Evolutionary conservation across 2,329 filamentous ascomycete species (phyloP), one percentile per base, ranked within the genome.

Genomic region (Penicillium sclerotigenum): DNA sequence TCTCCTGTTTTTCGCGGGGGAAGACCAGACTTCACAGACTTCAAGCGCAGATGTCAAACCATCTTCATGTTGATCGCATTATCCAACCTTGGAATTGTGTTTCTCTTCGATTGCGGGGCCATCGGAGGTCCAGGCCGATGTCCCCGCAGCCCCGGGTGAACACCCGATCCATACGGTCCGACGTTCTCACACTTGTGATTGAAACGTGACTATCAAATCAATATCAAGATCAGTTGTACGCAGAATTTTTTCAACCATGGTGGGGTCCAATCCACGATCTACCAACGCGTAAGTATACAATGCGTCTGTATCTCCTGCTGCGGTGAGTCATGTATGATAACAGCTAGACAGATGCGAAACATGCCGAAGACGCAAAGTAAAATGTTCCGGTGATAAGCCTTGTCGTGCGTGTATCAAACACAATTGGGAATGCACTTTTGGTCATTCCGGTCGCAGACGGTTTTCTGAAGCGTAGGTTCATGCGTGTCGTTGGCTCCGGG

Each of bases 1-100:
- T 9, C 50, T 71, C 31, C 48, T 58, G 42, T 70, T 71, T 53
- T 64, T 69, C 48, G 56, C 52, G 1, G 66, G 60, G 4, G 55
- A 52, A 48, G 57, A 58, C 26, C 22, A n/a, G 4, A 10, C 1
- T 24, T 13, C 1, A 4, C 22, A n/a, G 4, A 10, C 1, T 24
- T 13, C 1, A 4, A 33, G n/a, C 31, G 4, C 11, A 16, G n/a
- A 29, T 26, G 14, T 26, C 20, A 18, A 29, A 22, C 0, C 18
- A 34, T 24, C 18, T 18, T 46, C 16, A 26, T 16, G 7, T 9
- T 51, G 22, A 31, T 45, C 2, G 8, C 8, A 8, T 33, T 20
- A 11, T 40, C 34, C 33, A 37, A 31, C 4, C 11, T 14, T 45
- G 26, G 13, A 29, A 26, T 2, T n/a, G 22, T 18, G 28, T 11